Evolutionary conservation across 805 yeast genomes (phyloP).

Genomic region (Pichia insulana): DNA sequence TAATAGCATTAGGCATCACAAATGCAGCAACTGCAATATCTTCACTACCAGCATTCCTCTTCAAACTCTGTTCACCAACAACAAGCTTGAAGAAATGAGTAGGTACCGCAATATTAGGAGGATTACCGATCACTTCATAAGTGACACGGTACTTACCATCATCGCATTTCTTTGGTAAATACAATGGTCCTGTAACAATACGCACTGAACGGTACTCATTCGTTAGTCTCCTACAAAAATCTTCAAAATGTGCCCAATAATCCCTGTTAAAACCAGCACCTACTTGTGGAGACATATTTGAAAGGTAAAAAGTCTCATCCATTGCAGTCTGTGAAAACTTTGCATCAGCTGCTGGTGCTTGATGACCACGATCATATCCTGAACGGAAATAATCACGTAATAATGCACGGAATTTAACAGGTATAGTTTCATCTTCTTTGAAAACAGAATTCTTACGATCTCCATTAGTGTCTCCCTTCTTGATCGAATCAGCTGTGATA

Average conservation of each 20-base stretch:
- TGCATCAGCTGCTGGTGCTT: conserved; percentile 97
- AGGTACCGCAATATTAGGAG: conserved; percentile 94
- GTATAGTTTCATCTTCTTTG: conserved; percentile 79
- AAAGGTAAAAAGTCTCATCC: conserved; percentile 86
- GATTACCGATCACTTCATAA: conserved; percentile 93
- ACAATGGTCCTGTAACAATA: conserved; percentile 89
- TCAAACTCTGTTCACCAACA: conserved; percentile 61
- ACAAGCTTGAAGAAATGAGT: conserved; percentile 91
- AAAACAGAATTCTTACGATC: conserved; percentile 78
- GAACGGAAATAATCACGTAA: conserved; percentile 85
- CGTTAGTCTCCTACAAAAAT: conserved; percentile 74
- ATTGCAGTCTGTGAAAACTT: conserved; percentile 83
- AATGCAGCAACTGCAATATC: conserved; percentile 79
- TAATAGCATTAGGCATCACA: conserved; percentile 82
- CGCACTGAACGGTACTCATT: conserved; percentile 65
- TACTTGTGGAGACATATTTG: conserved; percentile 94
- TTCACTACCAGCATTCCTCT: conserved; percentile 28
- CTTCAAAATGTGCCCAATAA: conserved; percentile 96
- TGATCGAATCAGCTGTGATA: conserved; percentile 64
- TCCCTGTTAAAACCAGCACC: conserved; percentile 97
- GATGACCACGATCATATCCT: conserved; percentile 96
- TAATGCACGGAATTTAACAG: conserved; percentile 63
- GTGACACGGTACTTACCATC: conserved; percentile 82
- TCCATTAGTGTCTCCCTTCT: conserved; percentile 38
- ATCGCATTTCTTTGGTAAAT: conserved; percentile 61